These are phyloP conservation scores for Xerocomus nothofagi DNA, from an alignment of 1,284 basidiomycete genomes.

Conservation along the genomic window DNA sequence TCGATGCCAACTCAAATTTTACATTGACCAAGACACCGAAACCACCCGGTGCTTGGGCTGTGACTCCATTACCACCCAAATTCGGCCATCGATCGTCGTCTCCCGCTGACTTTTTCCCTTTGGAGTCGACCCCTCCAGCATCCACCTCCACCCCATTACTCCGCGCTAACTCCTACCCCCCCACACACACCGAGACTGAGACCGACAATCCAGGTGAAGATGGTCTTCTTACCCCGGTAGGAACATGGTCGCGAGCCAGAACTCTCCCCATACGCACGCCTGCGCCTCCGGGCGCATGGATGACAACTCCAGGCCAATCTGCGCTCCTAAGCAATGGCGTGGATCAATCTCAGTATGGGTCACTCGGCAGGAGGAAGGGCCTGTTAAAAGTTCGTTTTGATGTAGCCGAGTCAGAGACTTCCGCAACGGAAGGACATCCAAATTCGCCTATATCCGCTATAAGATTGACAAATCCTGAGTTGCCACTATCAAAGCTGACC, in stretches of 20 bases:
- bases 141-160: constrained; percentile 29
- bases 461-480: constrained; percentile 25
- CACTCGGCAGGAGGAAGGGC: constrained; percentile 38
- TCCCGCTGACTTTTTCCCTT: constrained; percentile 28
- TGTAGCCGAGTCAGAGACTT: constrained; percentile 41
- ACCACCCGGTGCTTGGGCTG: constrained; percentile 69
- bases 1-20: constrained; percentile 27
- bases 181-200: constrained; percentile 15
- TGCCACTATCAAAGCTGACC: constrained; percentile 9
- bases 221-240: constrained; percentile 43
- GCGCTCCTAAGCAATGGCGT: constrained; percentile 12
- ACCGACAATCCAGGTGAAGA: constrained; percentile 24
- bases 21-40: constrained; percentile 59
- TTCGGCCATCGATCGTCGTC: constrained; percentile 14
- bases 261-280: constrained; percentile 57
- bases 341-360: constrained; percentile 36
- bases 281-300: constrained; percentile 70
- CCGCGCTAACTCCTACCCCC: constrained; percentile 30
- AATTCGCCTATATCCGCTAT: constrained; percentile 32
- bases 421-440: constrained; percentile 38
- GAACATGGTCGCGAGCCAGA: constrained; percentile 44
- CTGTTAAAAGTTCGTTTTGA: constrained; percentile 69
- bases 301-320: constrained; percentile 54
- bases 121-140: constrained; percentile 37
- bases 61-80: constrained; percentile 49